These are phyloP conservation scores for Cladosporium sp. DNA, from an alignment of 2,329 filamentous ascomycete genomes.

Conservation along the genomic window DNA sequence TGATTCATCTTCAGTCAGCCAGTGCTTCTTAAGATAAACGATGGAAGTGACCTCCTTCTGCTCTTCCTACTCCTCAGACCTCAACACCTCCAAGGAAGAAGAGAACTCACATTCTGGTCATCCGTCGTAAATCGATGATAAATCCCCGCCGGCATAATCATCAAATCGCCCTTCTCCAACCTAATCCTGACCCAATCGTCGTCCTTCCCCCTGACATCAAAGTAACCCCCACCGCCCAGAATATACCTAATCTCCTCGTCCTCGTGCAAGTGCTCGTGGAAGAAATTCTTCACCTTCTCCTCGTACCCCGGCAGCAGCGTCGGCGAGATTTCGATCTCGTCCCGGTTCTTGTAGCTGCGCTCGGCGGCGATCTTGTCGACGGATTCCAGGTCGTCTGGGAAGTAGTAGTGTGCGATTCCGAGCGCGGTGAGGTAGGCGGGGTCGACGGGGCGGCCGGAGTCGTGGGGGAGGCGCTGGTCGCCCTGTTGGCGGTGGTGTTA, in stretches of 20 bases:
- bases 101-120: constrained; percentile 69
- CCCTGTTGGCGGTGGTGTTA: constrained; percentile 52
- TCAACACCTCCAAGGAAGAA: not conserved
- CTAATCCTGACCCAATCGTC: constrained; percentile 87
- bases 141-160: constrained; percentile 90
- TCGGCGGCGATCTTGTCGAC: constrained; percentile 71
- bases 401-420: constrained; percentile 74
- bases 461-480: constrained; percentile 87
- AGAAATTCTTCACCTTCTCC: constrained; percentile 89
- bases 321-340: constrained; percentile 86
- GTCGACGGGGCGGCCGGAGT: constrained; percentile 69
- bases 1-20: constrained; percentile 18
- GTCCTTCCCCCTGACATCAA: constrained; percentile 77
- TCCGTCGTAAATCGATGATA: constrained; percentile 98
- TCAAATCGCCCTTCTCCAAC: constrained; percentile 80
- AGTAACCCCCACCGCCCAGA: constrained; percentile 80
- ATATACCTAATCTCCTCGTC: constrained; percentile 98
- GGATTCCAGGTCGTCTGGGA: constrained; percentile 55
- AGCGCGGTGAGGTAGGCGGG: constrained; percentile 63
- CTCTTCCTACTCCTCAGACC: not conserved
- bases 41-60: not conserved
- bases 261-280: constrained; percentile 92
- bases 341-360: constrained; percentile 87
- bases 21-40: not conserved
- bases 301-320: constrained; percentile 82